Evolutionary conservation across 495 filamentous ascomycete genomes (phyloP).

Genomic region (Aspergillus carlsbadensis): DNA sequence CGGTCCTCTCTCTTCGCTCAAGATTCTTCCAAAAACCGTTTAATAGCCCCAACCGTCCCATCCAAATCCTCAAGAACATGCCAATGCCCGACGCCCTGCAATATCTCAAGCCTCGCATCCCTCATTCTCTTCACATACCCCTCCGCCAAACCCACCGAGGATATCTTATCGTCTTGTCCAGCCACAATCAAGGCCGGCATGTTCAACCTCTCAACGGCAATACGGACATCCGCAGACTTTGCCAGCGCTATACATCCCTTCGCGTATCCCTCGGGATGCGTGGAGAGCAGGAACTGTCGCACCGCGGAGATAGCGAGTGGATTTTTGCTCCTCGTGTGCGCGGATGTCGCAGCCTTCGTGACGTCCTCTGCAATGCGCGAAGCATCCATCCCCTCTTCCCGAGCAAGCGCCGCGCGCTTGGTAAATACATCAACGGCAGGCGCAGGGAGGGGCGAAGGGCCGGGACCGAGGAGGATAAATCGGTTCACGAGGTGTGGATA

Average conservation of each 20-base stretch:
- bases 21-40: not conserved
- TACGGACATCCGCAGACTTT: constrained; percentile 26
- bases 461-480: constrained; percentile 32
- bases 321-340: constrained; percentile 32
- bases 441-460: constrained; percentile 36
- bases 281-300: constrained; percentile 39
- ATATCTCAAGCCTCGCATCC: constrained; percentile 21
- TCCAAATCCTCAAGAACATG: constrained; percentile 39
- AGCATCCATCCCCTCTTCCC: constrained; percentile 41
- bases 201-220: constrained; percentile 18
- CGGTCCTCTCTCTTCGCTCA: no score
- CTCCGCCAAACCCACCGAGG: constrained; percentile 23
- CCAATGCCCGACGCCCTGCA: constrained; percentile 45
- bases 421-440: constrained; percentile 23
- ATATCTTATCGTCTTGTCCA: constrained; percentile 44
- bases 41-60: constrained; percentile 27
- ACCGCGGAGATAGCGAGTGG: constrained; percentile 38
- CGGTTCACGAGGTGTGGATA: constrained; percentile 34
- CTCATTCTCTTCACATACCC: constrained; percentile 20
- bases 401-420: constrained; percentile 37
- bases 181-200: constrained; percentile 35
- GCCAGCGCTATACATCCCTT: constrained; percentile 53
- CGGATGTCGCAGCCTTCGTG: constrained; percentile 30
- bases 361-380: constrained; percentile 36
- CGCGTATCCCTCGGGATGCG: constrained; percentile 54